phyloP scores from a whole-genome alignment of 2,329 filamentous ascomycete genomes.

The Trichocomaceae sp. region DNA sequence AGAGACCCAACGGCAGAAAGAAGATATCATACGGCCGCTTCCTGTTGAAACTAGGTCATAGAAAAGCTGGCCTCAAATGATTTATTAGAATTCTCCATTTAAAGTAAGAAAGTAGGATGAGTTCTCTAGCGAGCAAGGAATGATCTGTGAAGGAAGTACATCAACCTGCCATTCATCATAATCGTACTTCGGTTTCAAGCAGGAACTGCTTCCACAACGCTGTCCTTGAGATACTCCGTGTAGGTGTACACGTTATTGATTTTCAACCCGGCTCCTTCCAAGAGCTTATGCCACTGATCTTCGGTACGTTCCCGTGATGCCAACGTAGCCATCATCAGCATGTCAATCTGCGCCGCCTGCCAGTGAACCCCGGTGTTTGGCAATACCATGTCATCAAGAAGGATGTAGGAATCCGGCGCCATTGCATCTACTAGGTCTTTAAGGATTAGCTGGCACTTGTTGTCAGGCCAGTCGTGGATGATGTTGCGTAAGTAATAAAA shows the following conservation, averaged over 20 bases:
- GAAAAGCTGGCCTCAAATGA: too few relatives aligned
- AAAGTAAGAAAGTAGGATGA: too few relatives aligned
- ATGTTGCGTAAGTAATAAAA: constrained; percentile 11
- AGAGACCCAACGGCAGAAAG: too few relatives aligned
- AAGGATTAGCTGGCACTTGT: constrained; percentile 2
- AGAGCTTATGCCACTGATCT: neutral
- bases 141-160: too few relatives aligned
- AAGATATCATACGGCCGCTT: too few relatives aligned
- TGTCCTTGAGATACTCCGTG: neutral
- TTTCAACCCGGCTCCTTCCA: neutral
- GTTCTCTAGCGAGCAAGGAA: too few relatives aligned
- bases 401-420: constrained; percentile 26
- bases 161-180: too few relatives aligned
- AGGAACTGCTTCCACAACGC: neutral
- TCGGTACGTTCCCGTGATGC: neutral
- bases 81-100: too few relatives aligned
- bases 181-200: too few relatives aligned
- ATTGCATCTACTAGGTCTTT: neutral
- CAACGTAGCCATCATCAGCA: neutral
- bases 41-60: too few relatives aligned
- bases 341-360: neutral
- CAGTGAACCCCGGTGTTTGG: constrained; percentile 28
- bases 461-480: constrained; percentile 2
- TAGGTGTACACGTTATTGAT: constrained; percentile 1
- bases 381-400: constrained; percentile 42